Evolutionary conservation across 768 basidiomycete genomes (phyloP).

Genomic region (Mycena maculata): DNA sequence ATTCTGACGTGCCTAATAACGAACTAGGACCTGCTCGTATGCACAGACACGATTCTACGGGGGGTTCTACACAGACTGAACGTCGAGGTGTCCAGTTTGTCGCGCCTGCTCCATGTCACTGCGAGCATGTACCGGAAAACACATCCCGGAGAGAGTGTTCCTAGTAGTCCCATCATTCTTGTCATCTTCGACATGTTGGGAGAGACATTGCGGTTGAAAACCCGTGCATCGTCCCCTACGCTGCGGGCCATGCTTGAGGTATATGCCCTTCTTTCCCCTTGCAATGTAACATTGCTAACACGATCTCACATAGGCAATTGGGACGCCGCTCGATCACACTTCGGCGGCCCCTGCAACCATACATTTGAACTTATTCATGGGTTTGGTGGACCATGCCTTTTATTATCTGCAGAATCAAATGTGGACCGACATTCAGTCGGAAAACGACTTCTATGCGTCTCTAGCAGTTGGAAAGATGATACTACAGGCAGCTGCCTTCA

Average conservation of each 20-base stretch:
- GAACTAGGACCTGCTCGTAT: slow-evolving; percentile 66
- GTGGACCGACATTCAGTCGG: slow-evolving; percentile 58
- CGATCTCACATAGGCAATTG: slow-evolving; percentile 30
- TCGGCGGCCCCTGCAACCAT: slow-evolving; percentile 40
- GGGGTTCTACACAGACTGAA: slow-evolving; percentile 61
- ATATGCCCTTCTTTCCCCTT: slow-evolving; percentile 14
- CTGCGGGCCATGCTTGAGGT: slow-evolving; percentile 68
- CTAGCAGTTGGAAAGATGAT: slow-evolving; percentile 65
- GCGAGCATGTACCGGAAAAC: slow-evolving; percentile 55
- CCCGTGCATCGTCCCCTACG: slow-evolving; percentile 60
- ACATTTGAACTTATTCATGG: slow-evolving; percentile 49
- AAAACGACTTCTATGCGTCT: slow-evolving; percentile 65
- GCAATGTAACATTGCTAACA: neutral
- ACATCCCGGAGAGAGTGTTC: slow-evolving; percentile 39
- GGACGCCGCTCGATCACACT: slow-evolving; percentile 21
- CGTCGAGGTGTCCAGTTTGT: slow-evolving; percentile 57
- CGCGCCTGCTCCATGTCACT: slow-evolving; percentile 61
- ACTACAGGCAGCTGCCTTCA: slow-evolving; percentile 59
- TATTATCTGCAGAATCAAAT: slow-evolving; percentile 64
- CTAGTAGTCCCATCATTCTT: slow-evolving; percentile 50
- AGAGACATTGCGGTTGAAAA: slow-evolving; percentile 66
- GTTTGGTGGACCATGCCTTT: slow-evolving; percentile 62
- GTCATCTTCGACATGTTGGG: slow-evolving; percentile 63
- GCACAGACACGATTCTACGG: slow-evolving; percentile 71
- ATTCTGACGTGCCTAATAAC: slow-evolving; percentile 9